phyloP scores from a whole-genome alignment of 768 basidiomycete genomes.

The Leccinum broughii region DNA sequence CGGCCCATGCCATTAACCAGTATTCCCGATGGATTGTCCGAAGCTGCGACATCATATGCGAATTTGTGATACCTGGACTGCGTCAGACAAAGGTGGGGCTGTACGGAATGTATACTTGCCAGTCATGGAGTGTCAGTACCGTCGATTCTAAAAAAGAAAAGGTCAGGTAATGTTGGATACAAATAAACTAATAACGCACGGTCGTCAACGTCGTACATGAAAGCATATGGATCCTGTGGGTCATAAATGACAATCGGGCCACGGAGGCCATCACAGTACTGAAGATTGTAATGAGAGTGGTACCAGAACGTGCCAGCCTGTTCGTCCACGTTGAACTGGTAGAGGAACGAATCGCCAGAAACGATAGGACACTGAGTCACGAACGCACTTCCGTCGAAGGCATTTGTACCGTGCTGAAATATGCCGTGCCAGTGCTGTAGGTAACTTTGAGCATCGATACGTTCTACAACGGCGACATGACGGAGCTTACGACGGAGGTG shows the following conservation, averaged over 20 bases:
- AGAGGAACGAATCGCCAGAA: slow-evolving; percentile 39
- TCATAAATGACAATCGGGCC: slow-evolving; percentile 51
- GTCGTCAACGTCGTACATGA: slow-evolving; percentile 41
- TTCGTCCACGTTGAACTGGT: slow-evolving; percentile 33
- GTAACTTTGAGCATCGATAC: background rate
- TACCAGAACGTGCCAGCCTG: slow-evolving; percentile 49
- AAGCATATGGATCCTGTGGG: slow-evolving; percentile 30
- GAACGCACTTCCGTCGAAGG: slow-evolving; percentile 49
- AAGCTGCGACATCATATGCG: slow-evolving; percentile 17
- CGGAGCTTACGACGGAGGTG: slow-evolving; percentile 40
- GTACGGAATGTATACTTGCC: slow-evolving; percentile 22
- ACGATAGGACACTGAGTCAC: slow-evolving; percentile 49
- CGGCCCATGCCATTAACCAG: slow-evolving; percentile 44
- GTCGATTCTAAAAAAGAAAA: slow-evolving; percentile 32
- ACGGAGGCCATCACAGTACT: slow-evolving; percentile 58
- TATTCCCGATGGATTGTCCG: slow-evolving; percentile 27
- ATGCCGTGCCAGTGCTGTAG: slow-evolving; percentile 49
- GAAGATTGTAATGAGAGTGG: slow-evolving; percentile 46
- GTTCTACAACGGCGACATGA: background rate
- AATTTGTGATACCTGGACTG: slow-evolving; percentile 21
- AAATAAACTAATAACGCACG: slow-evolving; percentile 7
- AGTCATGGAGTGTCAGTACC: slow-evolving; percentile 42
- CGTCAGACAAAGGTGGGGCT: background rate
- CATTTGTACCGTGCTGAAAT: slow-evolving; percentile 41
- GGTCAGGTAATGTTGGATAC: background rate